Conservation (phyloP, 495 filamentous ascomycete genomes). For the Penicillium robsamsonii region DNA sequence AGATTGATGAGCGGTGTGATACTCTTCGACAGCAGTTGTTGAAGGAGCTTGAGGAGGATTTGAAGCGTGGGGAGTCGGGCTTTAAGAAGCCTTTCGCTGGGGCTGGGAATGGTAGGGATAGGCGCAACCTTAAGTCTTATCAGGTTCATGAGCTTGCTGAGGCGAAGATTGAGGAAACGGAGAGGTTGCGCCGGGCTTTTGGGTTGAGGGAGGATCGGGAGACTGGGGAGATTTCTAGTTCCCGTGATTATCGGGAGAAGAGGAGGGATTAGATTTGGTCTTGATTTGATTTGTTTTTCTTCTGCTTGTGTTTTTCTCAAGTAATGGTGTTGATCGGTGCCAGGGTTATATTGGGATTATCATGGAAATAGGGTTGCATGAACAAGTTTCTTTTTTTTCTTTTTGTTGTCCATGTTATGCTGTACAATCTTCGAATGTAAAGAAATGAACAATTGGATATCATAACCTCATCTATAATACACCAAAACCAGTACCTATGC, state of each 20-base stretch:
- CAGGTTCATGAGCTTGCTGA: conserved; percentile 95
- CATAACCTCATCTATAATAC: conserved; percentile 30
- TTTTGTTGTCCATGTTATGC: neutral
- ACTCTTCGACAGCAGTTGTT: conserved; percentile 26
- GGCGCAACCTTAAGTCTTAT: conserved; percentile 72
- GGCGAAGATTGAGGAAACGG: conserved; percentile 95
- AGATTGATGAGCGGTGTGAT: conserved; percentile 43
- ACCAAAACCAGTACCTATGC: conserved; percentile 17
- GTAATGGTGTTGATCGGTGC: conserved; percentile 11
- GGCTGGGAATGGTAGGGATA: conserved; percentile 25
- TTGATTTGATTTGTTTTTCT: neutral
- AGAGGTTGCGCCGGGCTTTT: conserved; percentile 81
- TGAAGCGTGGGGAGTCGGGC: conserved; percentile 7
- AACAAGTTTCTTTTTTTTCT: conserved; percentile 2
- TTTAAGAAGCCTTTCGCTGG: conserved; percentile 4
- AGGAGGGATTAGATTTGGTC: conserved; percentile 23
- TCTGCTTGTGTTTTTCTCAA: neutral
- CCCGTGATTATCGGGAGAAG: conserved; percentile 35
- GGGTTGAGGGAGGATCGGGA: conserved; percentile 87
- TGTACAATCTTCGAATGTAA: conserved; percentile 11
- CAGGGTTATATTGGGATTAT: neutral
- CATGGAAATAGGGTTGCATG: conserved; percentile 2
- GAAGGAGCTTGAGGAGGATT: conserved; percentile 35
- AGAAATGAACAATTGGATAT: conserved; percentile 24
- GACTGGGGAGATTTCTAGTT: conserved; percentile 71